These are phyloP conservation scores for Solanum bulbocastanum DNA, from an alignment of 257 asterid genomes.

Conservation along the genomic window DNA sequence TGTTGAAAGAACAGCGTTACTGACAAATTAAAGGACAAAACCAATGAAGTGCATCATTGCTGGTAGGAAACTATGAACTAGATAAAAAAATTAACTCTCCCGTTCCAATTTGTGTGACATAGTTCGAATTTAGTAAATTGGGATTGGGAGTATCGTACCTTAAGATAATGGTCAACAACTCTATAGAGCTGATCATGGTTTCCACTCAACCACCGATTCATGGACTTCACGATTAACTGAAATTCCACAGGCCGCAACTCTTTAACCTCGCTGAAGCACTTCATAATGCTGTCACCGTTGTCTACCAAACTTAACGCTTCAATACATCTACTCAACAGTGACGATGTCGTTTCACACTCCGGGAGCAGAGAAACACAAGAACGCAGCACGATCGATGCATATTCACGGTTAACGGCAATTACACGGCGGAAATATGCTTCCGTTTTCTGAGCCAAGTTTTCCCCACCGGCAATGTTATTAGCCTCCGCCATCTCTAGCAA, in stretches of 20 bases:
- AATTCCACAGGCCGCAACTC: conserved; percentile 31
- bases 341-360: conserved; percentile 59
- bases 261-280: conserved; percentile 35
- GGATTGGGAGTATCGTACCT: conserved; percentile 18
- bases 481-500: conserved; percentile 54
- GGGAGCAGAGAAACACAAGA: conserved; percentile 60
- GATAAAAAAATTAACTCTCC: background rate
- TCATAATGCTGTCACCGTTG: conserved; percentile 19
- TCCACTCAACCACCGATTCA: conserved; percentile 40
- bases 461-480: conserved; percentile 1
- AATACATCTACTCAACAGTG: conserved; percentile 59
- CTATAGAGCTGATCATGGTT: conserved; percentile 66
- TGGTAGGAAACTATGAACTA: background rate
- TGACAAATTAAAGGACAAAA: background rate
- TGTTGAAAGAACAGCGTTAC: conserved; percentile 7
- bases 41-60: background rate
- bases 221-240: conserved; percentile 34
- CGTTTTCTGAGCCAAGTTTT: conserved; percentile 44
- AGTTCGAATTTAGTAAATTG: background rate
- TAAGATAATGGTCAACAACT: conserved; percentile 58
- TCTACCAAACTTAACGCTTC: conserved; percentile 54
- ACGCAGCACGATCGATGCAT: conserved; percentile 41
- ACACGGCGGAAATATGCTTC: conserved; percentile 60
- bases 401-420: conserved; percentile 39
- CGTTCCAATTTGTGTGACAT: background rate